Percentiles rank a stretch among this genome's conserved stretches.
Conservation (phyloP, 2,329 filamentous ascomycete species). For the Nannizzia gypsea region DNA sequence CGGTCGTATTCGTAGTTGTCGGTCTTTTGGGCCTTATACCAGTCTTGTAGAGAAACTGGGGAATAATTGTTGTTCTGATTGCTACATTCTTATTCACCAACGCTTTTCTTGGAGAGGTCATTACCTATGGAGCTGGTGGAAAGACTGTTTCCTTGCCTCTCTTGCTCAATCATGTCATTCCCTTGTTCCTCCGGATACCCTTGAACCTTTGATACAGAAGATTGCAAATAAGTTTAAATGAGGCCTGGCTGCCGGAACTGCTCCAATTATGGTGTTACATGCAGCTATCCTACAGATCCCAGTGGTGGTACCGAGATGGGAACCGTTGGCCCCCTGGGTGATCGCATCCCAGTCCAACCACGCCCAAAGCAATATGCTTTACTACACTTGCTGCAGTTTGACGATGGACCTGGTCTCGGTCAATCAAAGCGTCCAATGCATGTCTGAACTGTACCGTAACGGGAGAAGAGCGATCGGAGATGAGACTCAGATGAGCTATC, state of each 20-base stretch:
- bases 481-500: constrained; percentile 40
- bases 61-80: constrained; percentile 55
- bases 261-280: constrained; percentile 16
- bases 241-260: constrained; percentile 21
- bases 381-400: constrained; percentile 94
- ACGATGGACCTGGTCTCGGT: constrained; percentile 93
- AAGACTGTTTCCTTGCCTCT: constrained; percentile 40
- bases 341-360: constrained; percentile 93
- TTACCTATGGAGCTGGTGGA: constrained; percentile 31
- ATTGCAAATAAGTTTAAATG: constrained; percentile 85
- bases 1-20: constrained; percentile 99
- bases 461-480: constrained; percentile 65
- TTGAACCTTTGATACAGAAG: constrained; percentile 84
- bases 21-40: constrained; percentile 98
- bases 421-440: constrained; percentile 97
- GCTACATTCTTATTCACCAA: constrained; percentile 44
- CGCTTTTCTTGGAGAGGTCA: constrained; percentile 28
- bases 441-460: constrained; percentile 81
- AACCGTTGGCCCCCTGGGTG: not conserved
- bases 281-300: constrained; percentile 14
- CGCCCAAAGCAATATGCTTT: constrained; percentile 93
- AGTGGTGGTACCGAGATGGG: not conserved
- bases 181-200: constrained; percentile 78
- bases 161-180: constrained; percentile 85
- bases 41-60: constrained; percentile 75